Evolutionary conservation across 306 rosid genomes (phyloP).

Genomic region (Lithocarpus polystachyus): DNA sequence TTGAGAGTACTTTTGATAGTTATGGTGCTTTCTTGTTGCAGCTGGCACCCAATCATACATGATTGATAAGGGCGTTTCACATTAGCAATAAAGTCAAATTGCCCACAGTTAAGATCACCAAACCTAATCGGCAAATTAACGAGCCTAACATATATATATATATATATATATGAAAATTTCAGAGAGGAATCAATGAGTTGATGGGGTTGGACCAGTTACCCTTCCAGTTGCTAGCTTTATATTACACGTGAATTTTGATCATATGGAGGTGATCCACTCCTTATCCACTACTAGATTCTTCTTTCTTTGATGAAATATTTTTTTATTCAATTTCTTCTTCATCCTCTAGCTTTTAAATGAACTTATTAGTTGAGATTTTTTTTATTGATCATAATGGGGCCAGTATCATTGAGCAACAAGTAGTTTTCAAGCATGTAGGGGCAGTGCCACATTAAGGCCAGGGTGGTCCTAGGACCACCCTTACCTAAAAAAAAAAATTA

Average conservation of each 20-base stretch:
- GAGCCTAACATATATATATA: too few species aligned
- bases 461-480: too few species aligned
- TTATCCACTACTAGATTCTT: not conserved
- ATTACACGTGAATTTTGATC: not conserved
- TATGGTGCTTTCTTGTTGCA: not conserved
- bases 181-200: not conserved
- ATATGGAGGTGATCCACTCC: not conserved
- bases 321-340: too few species aligned
- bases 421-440: too few species aligned
- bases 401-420: too few species aligned
- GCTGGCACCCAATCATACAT: not conserved
- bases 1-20: not conserved
- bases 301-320: too few species aligned
- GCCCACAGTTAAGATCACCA: not conserved
- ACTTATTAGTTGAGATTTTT: too few species aligned
- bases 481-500: too few species aligned
- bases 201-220: not conserved
- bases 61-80: not conserved
- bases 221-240: not conserved
- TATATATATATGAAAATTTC: not conserved
- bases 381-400: too few species aligned
- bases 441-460: too few species aligned
- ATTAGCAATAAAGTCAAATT: not conserved
- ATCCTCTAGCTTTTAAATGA: too few species aligned
- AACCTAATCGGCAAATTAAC: too few species aligned